A percentile compares a stretch with the other conserved stretches of the same genome.
Evolutionary conservation across 495 filamentous ascomycete genomes (phyloP).

Genomic region (Penicillium paxilli): DNA sequence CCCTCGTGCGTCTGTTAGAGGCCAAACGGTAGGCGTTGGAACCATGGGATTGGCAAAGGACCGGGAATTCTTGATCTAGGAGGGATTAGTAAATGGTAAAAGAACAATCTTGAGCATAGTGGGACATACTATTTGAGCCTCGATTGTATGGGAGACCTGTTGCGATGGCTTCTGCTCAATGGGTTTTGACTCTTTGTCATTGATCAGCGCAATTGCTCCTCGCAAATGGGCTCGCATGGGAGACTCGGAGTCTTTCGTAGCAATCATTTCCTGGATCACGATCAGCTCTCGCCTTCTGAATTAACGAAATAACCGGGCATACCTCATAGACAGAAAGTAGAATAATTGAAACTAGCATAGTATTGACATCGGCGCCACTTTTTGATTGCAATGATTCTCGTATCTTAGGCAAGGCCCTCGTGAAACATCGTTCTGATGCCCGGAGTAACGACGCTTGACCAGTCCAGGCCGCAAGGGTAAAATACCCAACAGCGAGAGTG

Average conservation of each 20-base stretch:
- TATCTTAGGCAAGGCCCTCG: slow-evolving; percentile 52
- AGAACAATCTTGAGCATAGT: background rate
- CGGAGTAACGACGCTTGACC: slow-evolving; percentile 41
- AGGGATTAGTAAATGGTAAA: background rate
- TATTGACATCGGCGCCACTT: slow-evolving; percentile 39
- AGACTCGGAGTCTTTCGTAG: slow-evolving; percentile 23
- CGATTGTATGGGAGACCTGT: slow-evolving; percentile 26
- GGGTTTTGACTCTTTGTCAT: slow-evolving; percentile 18
- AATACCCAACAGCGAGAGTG: slow-evolving; percentile 62
- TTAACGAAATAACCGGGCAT: background rate
- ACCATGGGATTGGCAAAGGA: slow-evolving; percentile 22
- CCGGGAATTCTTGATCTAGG: slow-evolving; percentile 30
- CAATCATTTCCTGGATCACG: slow-evolving; percentile 28
- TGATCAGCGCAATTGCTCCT: slow-evolving; percentile 37
- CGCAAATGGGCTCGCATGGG: slow-evolving; percentile 31
- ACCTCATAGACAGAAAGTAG: slow-evolving; percentile 68
- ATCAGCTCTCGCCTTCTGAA: background rate
- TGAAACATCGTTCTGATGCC: slow-evolving; percentile 35
- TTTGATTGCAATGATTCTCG: slow-evolving; percentile 45
- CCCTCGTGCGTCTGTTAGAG: slow-evolving; percentile 14
- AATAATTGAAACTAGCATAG: slow-evolving; percentile 61
- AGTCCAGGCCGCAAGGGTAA: slow-evolving; percentile 44
- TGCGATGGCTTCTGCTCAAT: slow-evolving; percentile 13
- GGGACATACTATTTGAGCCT: slow-evolving; percentile 34
- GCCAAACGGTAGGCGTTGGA: slow-evolving; percentile 31